Base-by-base conservation (phyloP, 169 alveolate genomes). In the Plasmodium malariae region DNA sequence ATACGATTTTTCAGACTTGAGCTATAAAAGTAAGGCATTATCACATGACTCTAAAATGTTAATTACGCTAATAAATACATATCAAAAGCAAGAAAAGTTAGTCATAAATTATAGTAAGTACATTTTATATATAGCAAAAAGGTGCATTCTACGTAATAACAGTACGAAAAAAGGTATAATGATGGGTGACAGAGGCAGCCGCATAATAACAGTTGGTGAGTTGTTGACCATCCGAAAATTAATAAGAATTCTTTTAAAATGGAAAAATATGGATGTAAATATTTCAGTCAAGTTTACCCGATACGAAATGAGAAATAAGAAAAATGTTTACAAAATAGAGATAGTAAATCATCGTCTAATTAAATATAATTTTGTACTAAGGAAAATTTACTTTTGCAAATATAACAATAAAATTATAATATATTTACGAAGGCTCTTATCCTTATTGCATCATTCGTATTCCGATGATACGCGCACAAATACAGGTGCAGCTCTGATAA, bases 261-360 rank as follows among this genome's bases (percentile, higher is more conserved):
- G 89, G 89, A 43, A 80, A 30, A 51, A 51, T 32, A 24, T 63
- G 3, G 89, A 80, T 54, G 21, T 51, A n/a, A 65, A 80, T 40
- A 80, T 80, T 45, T 54, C 34, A 26, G 32, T 80, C 30, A 24
- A 63, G 37, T 48, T 54, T 2, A 67, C 67, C 0, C 54, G 65
- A 48, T 63, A 63, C n/a, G 48, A 9, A 49, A 55, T 19, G 28
- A 30, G 34, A 24, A 48, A 65, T n/a, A 32, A 73, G 17, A 1
- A 49, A 32, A 63, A 45, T 36, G 34, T 5, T 24, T 80, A 63
- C 32, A 63, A 65, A 40, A 28, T 65, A 14, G 55, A 65, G 17
- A 63, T 80, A 17, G 32, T 34, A 26, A 80, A 80, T 65, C 43
- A 80, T 9, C 43, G 30, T 26, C 19, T 63, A 37, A 71, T 80